These are phyloP conservation scores for Nigrospora osmanthi DNA, from an alignment of 2,329 filamentous ascomycete species.

Conservation along the genomic window DNA sequence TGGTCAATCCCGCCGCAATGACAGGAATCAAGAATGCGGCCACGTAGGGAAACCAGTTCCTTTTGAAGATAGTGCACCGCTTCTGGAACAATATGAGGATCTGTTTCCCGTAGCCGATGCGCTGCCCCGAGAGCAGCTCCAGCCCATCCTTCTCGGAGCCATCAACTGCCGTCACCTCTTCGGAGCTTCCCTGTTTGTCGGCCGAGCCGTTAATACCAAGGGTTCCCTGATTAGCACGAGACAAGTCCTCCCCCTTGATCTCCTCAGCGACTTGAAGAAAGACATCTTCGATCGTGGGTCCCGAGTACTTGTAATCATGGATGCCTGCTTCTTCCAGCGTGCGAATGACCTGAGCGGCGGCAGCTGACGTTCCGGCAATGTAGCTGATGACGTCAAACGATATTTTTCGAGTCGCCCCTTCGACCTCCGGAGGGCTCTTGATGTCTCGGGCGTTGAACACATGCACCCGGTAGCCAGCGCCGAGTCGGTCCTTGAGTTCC, in stretches of 20 bases:
- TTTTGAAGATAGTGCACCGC: conserved; percentile 65
- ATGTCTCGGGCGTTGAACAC: conserved; percentile 52
- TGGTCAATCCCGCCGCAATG: conserved; percentile 70
- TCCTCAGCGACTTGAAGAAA: conserved; percentile 84
- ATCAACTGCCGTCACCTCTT: conserved; percentile 10
- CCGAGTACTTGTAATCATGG: conserved; percentile 74
- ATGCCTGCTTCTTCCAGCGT: conserved; percentile 60
- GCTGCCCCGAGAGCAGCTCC: conserved; percentile 59
- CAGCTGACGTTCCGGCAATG: conserved; percentile 58
- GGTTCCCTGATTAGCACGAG: conserved; percentile 2
- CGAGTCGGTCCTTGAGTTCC: conserved; percentile 73
- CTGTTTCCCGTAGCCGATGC: conserved; percentile 64
- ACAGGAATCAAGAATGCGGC: conserved; percentile 73
- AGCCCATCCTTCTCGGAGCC: conserved; percentile 28
- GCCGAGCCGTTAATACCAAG: neutral
- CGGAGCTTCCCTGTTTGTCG: conserved; percentile 15
- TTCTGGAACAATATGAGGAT: conserved; percentile 70
- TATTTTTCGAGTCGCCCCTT: conserved; percentile 47
- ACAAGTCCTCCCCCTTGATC: conserved; percentile 44
- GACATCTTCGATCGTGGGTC: conserved; percentile 87
- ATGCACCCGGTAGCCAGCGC: conserved; percentile 78
- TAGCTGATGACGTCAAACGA: conserved; percentile 69
- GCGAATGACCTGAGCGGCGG: conserved; percentile 65
- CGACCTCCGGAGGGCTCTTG: conserved; percentile 39
- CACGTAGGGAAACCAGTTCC: conserved; percentile 70